These are phyloP conservation scores for Candida vaughaniae DNA, from an alignment of 805 yeast species.

Conservation along the genomic window DNA sequence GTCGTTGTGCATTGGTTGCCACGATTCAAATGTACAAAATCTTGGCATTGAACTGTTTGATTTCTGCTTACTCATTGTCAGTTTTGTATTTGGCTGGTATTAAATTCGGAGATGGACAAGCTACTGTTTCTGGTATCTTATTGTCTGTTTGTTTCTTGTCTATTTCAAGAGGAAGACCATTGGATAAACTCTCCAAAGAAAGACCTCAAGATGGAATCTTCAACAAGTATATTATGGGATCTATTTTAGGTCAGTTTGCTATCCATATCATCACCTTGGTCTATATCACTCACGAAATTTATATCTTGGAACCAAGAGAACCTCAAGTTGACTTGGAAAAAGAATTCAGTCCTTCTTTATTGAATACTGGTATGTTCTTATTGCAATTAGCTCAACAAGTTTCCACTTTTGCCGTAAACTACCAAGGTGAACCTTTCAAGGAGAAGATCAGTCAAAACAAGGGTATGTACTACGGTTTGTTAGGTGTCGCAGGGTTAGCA, in stretches of 20 bases:
- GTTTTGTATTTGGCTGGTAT: conserved; percentile 96
- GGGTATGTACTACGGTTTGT: conserved; percentile 94
- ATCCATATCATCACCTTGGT: conserved; percentile 81
- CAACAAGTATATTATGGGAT: conserved; percentile 95
- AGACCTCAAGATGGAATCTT: conserved; percentile 98
- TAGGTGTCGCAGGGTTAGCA: conserved; percentile 88
- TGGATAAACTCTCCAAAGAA: conserved; percentile 83
- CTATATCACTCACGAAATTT: conserved; percentile 80
- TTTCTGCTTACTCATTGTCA: conserved; percentile 92
- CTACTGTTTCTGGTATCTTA: conserved; percentile 92
- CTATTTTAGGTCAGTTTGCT: conserved; percentile 94
- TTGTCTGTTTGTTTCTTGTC: conserved; percentile 93
- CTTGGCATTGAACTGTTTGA: conserved; percentile 92
- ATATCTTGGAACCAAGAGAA: conserved; percentile 87
- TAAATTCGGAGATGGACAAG: conserved; percentile 96
- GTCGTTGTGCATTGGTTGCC: conserved; percentile 95
- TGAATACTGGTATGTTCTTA: conserved; percentile 94
- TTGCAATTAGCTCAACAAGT: conserved; percentile 95
- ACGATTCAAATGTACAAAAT: conserved; percentile 99
- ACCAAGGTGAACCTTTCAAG: conserved; percentile 95
- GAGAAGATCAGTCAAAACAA: conserved; percentile 86
- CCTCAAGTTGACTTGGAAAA: conserved; percentile 89
- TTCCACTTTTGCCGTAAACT: conserved; percentile 95
- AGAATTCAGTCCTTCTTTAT: conserved; percentile 80
- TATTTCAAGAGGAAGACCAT: conserved; percentile 89